phyloP scores from a whole-genome alignment of 352 stramenopile species.

The Globisporangium paroecandrum region DNA sequence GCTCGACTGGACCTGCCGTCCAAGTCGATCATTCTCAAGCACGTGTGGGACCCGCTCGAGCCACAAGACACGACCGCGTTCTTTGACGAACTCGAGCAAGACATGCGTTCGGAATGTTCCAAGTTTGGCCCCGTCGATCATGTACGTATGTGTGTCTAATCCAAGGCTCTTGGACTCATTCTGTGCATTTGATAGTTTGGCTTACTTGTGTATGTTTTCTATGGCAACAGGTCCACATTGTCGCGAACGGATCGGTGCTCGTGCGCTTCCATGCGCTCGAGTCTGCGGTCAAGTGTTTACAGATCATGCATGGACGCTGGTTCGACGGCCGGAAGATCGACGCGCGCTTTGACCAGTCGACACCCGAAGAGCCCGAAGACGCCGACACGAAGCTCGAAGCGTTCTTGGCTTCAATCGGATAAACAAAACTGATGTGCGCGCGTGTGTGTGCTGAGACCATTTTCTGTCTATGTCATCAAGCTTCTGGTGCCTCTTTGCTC shows the following conservation, averaged over 20 bases:
- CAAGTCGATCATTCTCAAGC: slow-evolving; percentile 53
- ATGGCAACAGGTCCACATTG: slow-evolving; percentile 48
- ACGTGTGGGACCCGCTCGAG: slow-evolving; percentile 60
- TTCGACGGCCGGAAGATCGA: slow-evolving; percentile 72
- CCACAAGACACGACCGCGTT: slow-evolving; percentile 44
- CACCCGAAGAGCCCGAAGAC: slow-evolving; percentile 51
- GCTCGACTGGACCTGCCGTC: slow-evolving; percentile 42
- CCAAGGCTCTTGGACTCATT: too few relatives aligned
- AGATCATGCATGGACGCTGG: slow-evolving; percentile 75
- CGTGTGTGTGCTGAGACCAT: background rate
- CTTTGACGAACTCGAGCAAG: slow-evolving; percentile 73
- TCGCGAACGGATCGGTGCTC: slow-evolving; percentile 53
- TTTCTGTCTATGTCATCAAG: background rate
- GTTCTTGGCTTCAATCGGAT: slow-evolving; percentile 72
- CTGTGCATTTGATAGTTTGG: background rate
- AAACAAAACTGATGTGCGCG: background rate
- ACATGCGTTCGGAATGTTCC: slow-evolving; percentile 69
- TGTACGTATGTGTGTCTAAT: slow-evolving; percentile 17
- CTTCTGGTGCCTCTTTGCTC: background rate
- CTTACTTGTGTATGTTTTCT: background rate
- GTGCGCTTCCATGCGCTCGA: slow-evolving; percentile 54
- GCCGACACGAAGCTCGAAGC: slow-evolving; percentile 70
- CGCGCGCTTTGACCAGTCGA: slow-evolving; percentile 57
- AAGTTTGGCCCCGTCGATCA: slow-evolving; percentile 65
- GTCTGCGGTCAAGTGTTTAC: slow-evolving; percentile 65